phyloP scores from a whole-genome alignment of 2,329 filamentous ascomycete species.

The Fusarium praegraminearum region DNA sequence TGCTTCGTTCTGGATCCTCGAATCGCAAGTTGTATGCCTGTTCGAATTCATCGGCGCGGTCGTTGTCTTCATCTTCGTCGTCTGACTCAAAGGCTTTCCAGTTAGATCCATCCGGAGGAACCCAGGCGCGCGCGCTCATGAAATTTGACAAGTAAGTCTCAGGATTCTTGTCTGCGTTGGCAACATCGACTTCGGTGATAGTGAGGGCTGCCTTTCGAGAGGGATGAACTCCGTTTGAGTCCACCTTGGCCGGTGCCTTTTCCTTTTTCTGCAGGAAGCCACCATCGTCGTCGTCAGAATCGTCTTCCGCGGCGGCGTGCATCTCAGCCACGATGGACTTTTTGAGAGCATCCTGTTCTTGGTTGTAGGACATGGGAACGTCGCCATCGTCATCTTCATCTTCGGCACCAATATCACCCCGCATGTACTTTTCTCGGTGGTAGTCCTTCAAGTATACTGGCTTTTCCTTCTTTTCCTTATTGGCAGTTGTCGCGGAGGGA shows the following conservation, averaged over 20 bases:
- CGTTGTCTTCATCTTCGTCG: slow-evolving; percentile 80
- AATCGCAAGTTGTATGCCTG: slow-evolving; percentile 96
- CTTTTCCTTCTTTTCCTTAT: slow-evolving; percentile 76
- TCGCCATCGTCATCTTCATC: slow-evolving; percentile 71
- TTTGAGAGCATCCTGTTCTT: slow-evolving; percentile 90
- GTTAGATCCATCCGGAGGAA: slow-evolving; percentile 72
- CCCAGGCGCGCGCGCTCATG: slow-evolving; percentile 91
- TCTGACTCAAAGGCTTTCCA: slow-evolving; percentile 93
- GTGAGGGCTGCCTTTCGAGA: slow-evolving; percentile 62
- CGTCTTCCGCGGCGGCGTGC: slow-evolving; percentile 70
- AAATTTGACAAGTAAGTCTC: slow-evolving; percentile 96
- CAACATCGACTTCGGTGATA: slow-evolving; percentile 72
- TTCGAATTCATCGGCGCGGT: slow-evolving; percentile 88
- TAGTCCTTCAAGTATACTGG: slow-evolving; percentile 90
- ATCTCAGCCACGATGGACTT: slow-evolving; percentile 83
- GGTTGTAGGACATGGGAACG: slow-evolving; percentile 77
- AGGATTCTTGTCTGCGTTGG: slow-evolving; percentile 86
- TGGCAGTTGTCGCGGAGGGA: slow-evolving; percentile 48
- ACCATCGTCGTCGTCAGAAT: slow-evolving; percentile 69
- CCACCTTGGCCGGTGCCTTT: slow-evolving; percentile 66
- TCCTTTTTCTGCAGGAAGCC: slow-evolving; percentile 79
- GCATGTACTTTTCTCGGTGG: slow-evolving; percentile 88
- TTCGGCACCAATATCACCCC: slow-evolving; percentile 71
- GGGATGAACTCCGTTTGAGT: slow-evolving; percentile 66
- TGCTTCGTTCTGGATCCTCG: slow-evolving; percentile 88